These are phyloP conservation scores for Trichomonascaceae sp. DNA, from an alignment of 1,139 yeast genomes.

Conservation along the genomic window DNA sequence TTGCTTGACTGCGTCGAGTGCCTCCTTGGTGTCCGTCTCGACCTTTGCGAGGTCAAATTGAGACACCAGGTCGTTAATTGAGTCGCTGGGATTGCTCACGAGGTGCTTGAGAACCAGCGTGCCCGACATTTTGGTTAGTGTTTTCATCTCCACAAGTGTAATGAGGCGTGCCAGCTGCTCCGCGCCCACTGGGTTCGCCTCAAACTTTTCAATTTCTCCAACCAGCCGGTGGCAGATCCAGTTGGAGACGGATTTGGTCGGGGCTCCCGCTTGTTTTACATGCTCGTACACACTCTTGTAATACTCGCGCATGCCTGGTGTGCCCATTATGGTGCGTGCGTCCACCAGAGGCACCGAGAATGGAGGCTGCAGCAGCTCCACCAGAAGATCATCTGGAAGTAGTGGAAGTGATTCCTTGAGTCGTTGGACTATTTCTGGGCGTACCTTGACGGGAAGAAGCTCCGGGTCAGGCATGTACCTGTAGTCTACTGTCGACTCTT, in stretches of 20 bases:
- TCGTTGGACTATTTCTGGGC: slow-evolving; percentile 28
- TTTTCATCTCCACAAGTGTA: slow-evolving; percentile 25
- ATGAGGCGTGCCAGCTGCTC: slow-evolving; percentile 34
- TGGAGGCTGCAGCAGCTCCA: slow-evolving; percentile 36
- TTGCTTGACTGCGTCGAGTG: slow-evolving; percentile 34
- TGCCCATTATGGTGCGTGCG: slow-evolving; percentile 47
- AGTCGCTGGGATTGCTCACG: slow-evolving; percentile 29
- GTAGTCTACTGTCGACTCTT: slow-evolving; percentile 77
- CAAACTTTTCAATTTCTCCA: slow-evolving; percentile 47
- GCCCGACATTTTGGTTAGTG: slow-evolving; percentile 46
- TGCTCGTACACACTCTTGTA: slow-evolving; percentile 35
- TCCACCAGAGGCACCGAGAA: slow-evolving; percentile 56
- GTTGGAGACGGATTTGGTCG: slow-evolving; percentile 35
- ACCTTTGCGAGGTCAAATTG: slow-evolving; percentile 40
- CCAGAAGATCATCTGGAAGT: slow-evolving; percentile 49
- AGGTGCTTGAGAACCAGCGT: slow-evolving; percentile 48
- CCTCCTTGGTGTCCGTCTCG: slow-evolving; percentile 18
- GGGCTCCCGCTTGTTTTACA: slow-evolving; percentile 13
- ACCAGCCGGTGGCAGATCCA: slow-evolving; percentile 78
- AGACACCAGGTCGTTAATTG: slow-evolving; percentile 35
- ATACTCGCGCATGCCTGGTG: slow-evolving; percentile 35
- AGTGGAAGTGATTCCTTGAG: slow-evolving; percentile 38
- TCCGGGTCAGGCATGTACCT: slow-evolving; percentile 94
- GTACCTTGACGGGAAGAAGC: slow-evolving; percentile 44
- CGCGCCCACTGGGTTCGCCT: slow-evolving; percentile 26